A percentile compares a stretch with the other conserved stretches of the same genome.
These are phyloP conservation scores for Amylostereum areolatum DNA, from an alignment of 1,284 basidiomycete genomes.

Conservation along the genomic window DNA sequence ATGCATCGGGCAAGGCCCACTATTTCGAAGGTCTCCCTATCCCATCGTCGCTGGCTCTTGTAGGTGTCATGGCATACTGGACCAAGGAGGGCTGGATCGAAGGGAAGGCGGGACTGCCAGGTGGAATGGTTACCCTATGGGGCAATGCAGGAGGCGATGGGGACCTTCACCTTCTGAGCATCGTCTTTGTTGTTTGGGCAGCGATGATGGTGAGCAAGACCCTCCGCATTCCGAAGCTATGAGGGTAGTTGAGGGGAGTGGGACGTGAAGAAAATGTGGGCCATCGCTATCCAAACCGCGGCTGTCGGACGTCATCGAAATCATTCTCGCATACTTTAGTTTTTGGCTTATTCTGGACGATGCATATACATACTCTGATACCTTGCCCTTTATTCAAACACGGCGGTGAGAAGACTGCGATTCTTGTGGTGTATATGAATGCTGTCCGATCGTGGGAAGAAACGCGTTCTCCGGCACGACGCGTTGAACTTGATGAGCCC, in stretches of 20 bases:
- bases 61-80: slow-evolving; percentile 79
- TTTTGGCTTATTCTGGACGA: too few relatives aligned
- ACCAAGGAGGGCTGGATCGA: slow-evolving; percentile 80
- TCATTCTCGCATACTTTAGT: background rate
- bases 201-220: slow-evolving; percentile 97
- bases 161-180: slow-evolving; percentile 73
- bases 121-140: slow-evolving; percentile 69
- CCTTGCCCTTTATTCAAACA: too few relatives aligned
- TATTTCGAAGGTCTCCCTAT: slow-evolving; percentile 99
- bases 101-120: slow-evolving; percentile 69
- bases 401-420: too few relatives aligned
- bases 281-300: background rate
- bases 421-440: too few relatives aligned
- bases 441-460: too few relatives aligned
- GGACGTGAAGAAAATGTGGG: too few relatives aligned
- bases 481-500: slow-evolving; percentile 11
- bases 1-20: slow-evolving; percentile 79
- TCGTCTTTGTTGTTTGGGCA: slow-evolving; percentile 79
- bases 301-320: background rate
- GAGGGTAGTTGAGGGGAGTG: slow-evolving; percentile 11
- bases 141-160: slow-evolving; percentile 66
- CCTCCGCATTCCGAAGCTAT: slow-evolving; percentile 75
- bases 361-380: too few relatives aligned
- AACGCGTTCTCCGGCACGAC: background rate
- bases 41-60: slow-evolving; percentile 83